Conservation (phyloP, 495 filamentous ascomycete species). For the Penicillium daleae region DNA sequence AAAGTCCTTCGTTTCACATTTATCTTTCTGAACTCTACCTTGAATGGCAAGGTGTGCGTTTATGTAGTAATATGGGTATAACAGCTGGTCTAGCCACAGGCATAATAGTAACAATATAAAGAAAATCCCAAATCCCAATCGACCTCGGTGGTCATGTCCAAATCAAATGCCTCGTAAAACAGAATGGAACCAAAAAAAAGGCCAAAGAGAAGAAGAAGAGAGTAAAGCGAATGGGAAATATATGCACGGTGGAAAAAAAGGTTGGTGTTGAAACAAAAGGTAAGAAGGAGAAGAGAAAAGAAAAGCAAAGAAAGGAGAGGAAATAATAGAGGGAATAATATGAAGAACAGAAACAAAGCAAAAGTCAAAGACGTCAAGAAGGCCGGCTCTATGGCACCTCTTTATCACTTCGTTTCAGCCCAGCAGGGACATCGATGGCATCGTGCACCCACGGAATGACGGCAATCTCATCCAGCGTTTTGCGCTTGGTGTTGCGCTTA, state of each 20-base stretch:
- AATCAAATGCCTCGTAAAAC: conserved; percentile 18
- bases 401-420: conserved; percentile 70
- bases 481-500: conserved; percentile 75
- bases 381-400: conserved; percentile 56
- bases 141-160: conserved; percentile 14
- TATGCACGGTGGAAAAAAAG: background rate
- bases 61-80: conserved; percentile 26
- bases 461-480: conserved; percentile 70
- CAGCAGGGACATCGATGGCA: conserved; percentile 71
- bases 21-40: background rate
- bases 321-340: background rate
- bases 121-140: conserved; percentile 10
- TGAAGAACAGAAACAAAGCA: conserved; percentile 13
- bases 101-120: conserved; percentile 12
- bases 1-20: background rate
- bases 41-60: background rate
- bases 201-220: background rate
- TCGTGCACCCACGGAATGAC: conserved; percentile 74
- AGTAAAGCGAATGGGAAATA: conserved; percentile 14
- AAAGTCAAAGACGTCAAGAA: conserved; percentile 18
- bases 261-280: conserved; percentile 2
- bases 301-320: conserved; percentile 5
- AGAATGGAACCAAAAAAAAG: conserved; percentile 13
- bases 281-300: conserved; percentile 3
- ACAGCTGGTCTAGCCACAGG: conserved; percentile 30